These are phyloP conservation scores for Cymbopogon flexuosus DNA, from an alignment of 202 grass and related monocot genomes.

Conservation along the genomic window DNA sequence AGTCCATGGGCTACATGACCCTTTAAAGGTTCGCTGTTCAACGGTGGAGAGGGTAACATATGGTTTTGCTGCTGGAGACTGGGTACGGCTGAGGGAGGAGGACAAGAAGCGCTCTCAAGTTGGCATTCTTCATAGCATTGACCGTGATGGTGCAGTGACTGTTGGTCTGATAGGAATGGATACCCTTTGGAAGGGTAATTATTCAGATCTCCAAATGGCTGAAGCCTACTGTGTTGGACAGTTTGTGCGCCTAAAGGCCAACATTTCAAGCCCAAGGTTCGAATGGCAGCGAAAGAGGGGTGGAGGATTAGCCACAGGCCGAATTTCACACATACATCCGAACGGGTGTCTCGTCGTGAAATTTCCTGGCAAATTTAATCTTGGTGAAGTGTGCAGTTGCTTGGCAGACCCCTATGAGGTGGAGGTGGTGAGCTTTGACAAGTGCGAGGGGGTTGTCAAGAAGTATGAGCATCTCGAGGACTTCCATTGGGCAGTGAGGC, in stretches of 20 bases:
- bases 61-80: constrained; percentile 76
- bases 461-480: constrained; percentile 94
- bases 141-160: constrained; percentile 47
- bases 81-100: constrained; percentile 74
- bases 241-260: constrained; percentile 70
- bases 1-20: constrained; percentile 64
- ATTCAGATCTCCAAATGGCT: constrained; percentile 79
- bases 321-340: constrained; percentile 60
- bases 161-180: constrained; percentile 87
- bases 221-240: constrained; percentile 78
- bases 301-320: constrained; percentile 52
- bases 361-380: constrained; percentile 78
- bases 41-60: constrained; percentile 63
- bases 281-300: constrained; percentile 80
- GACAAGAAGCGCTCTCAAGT: constrained; percentile 59
- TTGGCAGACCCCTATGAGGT: constrained; percentile 87
- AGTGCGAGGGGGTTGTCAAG: constrained; percentile 73
- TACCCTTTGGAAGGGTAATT: constrained; percentile 62
- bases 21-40: constrained; percentile 59
- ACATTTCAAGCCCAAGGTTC: constrained; percentile 48
- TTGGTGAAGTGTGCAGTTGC: constrained; percentile 53
- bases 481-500: constrained; percentile 88
- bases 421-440: constrained; percentile 72
- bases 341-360: constrained; percentile 79
- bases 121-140: constrained; percentile 86